Evolutionary conservation across 2,329 filamentous ascomycete species (phyloP).

Genomic region (Penicillium sp.): DNA sequence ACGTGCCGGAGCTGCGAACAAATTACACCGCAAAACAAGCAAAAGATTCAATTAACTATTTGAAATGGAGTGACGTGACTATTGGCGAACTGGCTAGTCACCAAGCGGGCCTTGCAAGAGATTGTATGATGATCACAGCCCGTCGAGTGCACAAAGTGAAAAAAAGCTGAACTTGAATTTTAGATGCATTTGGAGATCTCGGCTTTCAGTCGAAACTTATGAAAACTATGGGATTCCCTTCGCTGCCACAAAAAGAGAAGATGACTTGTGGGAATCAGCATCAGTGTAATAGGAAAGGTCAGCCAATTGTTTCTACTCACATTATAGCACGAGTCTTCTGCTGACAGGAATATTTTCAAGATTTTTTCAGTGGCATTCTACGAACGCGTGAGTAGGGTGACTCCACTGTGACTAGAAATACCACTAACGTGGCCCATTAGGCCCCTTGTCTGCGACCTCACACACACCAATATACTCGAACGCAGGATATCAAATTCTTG

Average conservation of each 20-base stretch:
- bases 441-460: slow-evolving; percentile 33
- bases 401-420: no score
- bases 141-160: background rate
- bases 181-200: slow-evolving; percentile 15
- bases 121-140: slow-evolving; percentile 30
- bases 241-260: slow-evolving; percentile 3
- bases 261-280: slow-evolving; percentile 11
- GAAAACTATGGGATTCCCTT: slow-evolving; percentile 13
- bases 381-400: slow-evolving; percentile 17
- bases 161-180: background rate
- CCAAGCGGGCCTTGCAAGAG: slow-evolving; percentile 36
- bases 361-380: slow-evolving; percentile 36
- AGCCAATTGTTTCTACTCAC: background rate
- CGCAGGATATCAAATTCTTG: slow-evolving; percentile 36
- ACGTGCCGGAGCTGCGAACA: slow-evolving; percentile 24
- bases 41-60: slow-evolving; percentile 5
- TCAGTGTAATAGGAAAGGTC: slow-evolving; percentile 13
- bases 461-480: slow-evolving; percentile 39
- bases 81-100: slow-evolving; percentile 40
- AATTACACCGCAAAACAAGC: background rate
- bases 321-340: background rate
- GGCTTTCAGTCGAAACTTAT: slow-evolving; percentile 4
- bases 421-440: background rate
- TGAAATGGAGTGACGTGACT: slow-evolving; percentile 29
- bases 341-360: slow-evolving; percentile 17